phyloP scores from a whole-genome alignment of 805 yeast species.

The Kazachstania bromeliacearum region DNA sequence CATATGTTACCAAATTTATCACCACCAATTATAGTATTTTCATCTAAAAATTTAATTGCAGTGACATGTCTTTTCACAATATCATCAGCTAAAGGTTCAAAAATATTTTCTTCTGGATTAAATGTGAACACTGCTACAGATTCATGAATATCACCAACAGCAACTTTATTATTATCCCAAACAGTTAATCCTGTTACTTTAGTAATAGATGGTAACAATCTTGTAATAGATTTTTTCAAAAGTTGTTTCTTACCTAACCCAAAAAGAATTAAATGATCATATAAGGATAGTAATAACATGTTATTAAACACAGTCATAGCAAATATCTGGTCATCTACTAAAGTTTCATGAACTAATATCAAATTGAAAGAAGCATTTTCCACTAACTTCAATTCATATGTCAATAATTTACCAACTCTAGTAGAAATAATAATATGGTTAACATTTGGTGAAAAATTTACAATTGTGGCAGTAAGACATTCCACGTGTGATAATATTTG shows the following conservation, averaged over 20 bases:
- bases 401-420: constrained; percentile 11
- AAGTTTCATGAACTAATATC: constrained; percentile 50
- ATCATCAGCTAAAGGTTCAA: constrained; percentile 65
- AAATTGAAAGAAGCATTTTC: constrained; percentile 31
- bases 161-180: constrained; percentile 49
- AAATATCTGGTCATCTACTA: constrained; percentile 37
- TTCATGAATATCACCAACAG: constrained; percentile 62
- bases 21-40: constrained; percentile 69
- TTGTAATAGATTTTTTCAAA: constrained; percentile 49
- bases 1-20: constrained; percentile 81
- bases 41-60: constrained; percentile 51
- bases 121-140: constrained; percentile 52
- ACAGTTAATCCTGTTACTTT: constrained; percentile 43
- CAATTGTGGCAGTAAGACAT: constrained; percentile 11
- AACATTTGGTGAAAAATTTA: constrained; percentile 19
- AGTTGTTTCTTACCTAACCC: constrained; percentile 76
- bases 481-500: neutral
- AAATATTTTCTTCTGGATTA: constrained; percentile 38
- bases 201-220: constrained; percentile 35
- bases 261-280: constrained; percentile 45
- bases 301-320: constrained; percentile 51
- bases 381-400: constrained; percentile 9
- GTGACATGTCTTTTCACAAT: constrained; percentile 58
- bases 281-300: constrained; percentile 49
- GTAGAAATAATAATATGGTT: constrained; percentile 41